A percentile compares a stretch with the other conserved stretches of the same genome.
Conservation (phyloP, 305 asterid species). For the Lippia alba region DNA sequence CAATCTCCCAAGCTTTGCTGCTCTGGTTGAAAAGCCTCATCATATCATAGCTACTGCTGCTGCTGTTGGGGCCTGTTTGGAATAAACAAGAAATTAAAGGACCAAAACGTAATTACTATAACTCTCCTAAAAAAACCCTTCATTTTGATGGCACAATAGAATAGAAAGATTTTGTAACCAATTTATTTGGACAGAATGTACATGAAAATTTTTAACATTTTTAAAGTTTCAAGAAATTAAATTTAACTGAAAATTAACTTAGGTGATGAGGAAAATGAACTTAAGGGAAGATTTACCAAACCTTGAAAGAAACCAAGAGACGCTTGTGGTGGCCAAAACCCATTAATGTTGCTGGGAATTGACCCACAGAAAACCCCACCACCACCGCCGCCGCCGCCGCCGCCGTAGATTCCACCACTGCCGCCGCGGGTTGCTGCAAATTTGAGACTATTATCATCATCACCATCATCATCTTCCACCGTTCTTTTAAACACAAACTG, state of each 20-base stretch:
- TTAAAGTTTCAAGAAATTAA: too few relatives aligned
- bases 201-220: too few relatives aligned
- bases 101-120: neutral
- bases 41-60: slow-evolving; percentile 43
- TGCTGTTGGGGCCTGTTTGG: slow-evolving; percentile 45
- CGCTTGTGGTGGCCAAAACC: slow-evolving; percentile 48
- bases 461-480: slow-evolving; percentile 33
- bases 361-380: slow-evolving; percentile 34
- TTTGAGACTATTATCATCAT: neutral
- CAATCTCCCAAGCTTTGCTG: slow-evolving; percentile 44
- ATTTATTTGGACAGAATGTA: neutral
- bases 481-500: slow-evolving; percentile 52
- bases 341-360: slow-evolving; percentile 23
- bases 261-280: neutral
- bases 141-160: neutral
- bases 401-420: neutral
- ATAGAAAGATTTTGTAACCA: slow-evolving; percentile 20
- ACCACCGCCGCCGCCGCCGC: neutral
- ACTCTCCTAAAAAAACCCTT: neutral
- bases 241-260: neutral
- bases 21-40: slow-evolving; percentile 51
- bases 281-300: neutral
- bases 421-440: slow-evolving; percentile 2
- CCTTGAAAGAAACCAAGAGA: slow-evolving; percentile 54
- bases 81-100: slow-evolving; percentile 13